These are phyloP conservation scores for Phytophthora nicotianae DNA, from an alignment of 352 stramenopile species.

Conservation along the genomic window DNA sequence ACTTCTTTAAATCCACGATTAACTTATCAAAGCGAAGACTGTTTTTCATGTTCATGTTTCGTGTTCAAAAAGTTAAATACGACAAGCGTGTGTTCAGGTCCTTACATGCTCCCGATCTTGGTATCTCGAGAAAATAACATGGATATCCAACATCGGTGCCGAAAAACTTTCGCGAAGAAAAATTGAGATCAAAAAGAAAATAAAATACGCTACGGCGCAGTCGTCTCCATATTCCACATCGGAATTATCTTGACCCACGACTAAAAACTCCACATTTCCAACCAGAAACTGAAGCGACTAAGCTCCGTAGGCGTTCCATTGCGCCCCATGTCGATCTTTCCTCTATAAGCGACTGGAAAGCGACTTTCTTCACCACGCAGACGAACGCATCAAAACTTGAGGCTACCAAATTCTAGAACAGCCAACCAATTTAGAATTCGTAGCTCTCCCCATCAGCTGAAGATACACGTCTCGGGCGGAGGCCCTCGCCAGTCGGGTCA, in stretches of 20 bases:
- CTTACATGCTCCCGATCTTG: conserved; percentile 3
- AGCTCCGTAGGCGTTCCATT: conserved; percentile 32
- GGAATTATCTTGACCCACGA: conserved; percentile 22
- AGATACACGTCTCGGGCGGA: conserved; percentile 46
- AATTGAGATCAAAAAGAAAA: conserved; percentile 31
- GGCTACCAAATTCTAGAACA: conserved; percentile 21
- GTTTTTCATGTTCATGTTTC: conserved; percentile 22
- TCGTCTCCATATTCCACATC: conserved; percentile 29
- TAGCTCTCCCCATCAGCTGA: conserved; percentile 71
- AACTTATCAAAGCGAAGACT: too few relatives aligned
- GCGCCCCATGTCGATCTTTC: conserved; percentile 19
- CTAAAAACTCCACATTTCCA: conserved; percentile 14
- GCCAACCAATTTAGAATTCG: conserved; percentile 58
- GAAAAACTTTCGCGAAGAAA: conserved; percentile 19
- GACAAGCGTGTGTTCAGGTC: conserved; percentile 28
- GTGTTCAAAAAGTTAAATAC: conserved; percentile 44
- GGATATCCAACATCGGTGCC: conserved; percentile 11
- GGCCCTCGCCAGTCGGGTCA: conserved; percentile 14
- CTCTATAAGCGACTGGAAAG: conserved; percentile 24
- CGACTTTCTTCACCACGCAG: conserved; percentile 18
- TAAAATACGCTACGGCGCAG: conserved; percentile 33
- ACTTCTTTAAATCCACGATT: too few relatives aligned
- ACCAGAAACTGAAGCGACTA: conserved; percentile 13
- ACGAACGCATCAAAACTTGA: conserved; percentile 20
- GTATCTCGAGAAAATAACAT: neutral